Evolutionary conservation across 345 rosid genomes (phyloP), one percentile per base, ranked within the genome.

Genomic region (Linum tenue): DNA sequence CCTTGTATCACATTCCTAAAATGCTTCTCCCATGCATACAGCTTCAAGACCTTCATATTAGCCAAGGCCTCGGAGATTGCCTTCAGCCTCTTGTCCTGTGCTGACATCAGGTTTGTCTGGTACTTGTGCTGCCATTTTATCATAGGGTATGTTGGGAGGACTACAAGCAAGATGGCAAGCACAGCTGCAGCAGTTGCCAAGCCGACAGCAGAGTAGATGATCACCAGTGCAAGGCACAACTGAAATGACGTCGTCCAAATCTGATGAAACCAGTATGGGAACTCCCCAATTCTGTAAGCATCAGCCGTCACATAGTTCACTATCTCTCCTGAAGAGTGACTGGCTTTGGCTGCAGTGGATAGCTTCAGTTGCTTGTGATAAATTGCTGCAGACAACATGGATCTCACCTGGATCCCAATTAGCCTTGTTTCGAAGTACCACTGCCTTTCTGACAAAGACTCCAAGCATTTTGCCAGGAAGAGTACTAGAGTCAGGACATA

Each of bases 11-110:
- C 78, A 16, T 78, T 76, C 74, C 68, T 79, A 74, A 83, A 85
- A 67, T 79, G 79, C 3, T 58, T 73, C 64, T 85, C 87, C 90
- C 90, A 83, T 5, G 87, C 90, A 64, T 81, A 75, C 73, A 85
- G 42, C 72, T 85, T 85, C 74, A 85, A 59, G 39, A 83, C 67
- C 70, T 76, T 85, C 83, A 83, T 81, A 39, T 83, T 81, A 0
- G 67, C 72, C 8, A 85, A 81, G 7, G 75, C 78, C 66, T 83
- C 90, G 0, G 77, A 17, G 0, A 68, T 71, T 7, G 67, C 79
- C 76, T 76, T 76, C 39, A 85, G 66, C 68, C 83, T 69, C 56
- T 14, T 67, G 56, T 75, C 84, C 68, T 81, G 83, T 43, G 80
- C 69, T 16, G 36, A 59, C 82, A 78, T 76, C 35, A 85, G 73